Base-by-base conservation (phyloP, 2,329 filamentous ascomycete genomes). In the Dothideomycetidae sp. region DNA sequence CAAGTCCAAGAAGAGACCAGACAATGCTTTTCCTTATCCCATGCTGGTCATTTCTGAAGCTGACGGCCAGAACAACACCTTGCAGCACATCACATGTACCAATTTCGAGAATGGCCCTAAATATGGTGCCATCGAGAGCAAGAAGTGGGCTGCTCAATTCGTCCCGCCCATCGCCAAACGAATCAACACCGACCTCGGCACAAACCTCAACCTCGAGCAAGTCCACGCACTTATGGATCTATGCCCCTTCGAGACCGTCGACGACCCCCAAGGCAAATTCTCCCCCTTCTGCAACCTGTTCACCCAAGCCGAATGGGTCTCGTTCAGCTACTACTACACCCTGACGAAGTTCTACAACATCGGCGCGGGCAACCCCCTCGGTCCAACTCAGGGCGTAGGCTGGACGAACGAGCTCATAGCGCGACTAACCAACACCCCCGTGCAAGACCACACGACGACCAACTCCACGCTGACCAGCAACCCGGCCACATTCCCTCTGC, bases 391-490 rank as follows among this genome's bases (percentile, higher is more conserved):
- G 57, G 86, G 86, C 1, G 79, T 90, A 2, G 86, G 86, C 2
- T 93, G 78, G 51, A 75, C 78, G 39, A 93, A 92, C 56, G 86
- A 94, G 63, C 71, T 93, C 7, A 70, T 93, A 36, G 79, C 86
- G 4, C 74, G 86, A 16, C 61, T 93, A 45, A 90, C 81, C 0
- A 62, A 67, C 21, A 57, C 62, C 11, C 68, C 79, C 0, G 81
- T 93, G 1, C 48, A 66, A 0, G 84, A 93, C 53, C 59, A 71
- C 41, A 93, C 84, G 0, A 75, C 67, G 37, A 83, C 78, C 4
- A 93, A 94, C 56, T 64, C 61, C 21, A 93, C 85, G 0, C 67
- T 93, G 0, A 81, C 92, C 54, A 61, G 61, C 4, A 66, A 74
- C 41, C 60, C 69, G 1, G 53, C 58, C 5, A 86, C 81, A 0